Base-by-base conservation (phyloP, 257 asterid genomes). In the Solanum sitiens region DNA sequence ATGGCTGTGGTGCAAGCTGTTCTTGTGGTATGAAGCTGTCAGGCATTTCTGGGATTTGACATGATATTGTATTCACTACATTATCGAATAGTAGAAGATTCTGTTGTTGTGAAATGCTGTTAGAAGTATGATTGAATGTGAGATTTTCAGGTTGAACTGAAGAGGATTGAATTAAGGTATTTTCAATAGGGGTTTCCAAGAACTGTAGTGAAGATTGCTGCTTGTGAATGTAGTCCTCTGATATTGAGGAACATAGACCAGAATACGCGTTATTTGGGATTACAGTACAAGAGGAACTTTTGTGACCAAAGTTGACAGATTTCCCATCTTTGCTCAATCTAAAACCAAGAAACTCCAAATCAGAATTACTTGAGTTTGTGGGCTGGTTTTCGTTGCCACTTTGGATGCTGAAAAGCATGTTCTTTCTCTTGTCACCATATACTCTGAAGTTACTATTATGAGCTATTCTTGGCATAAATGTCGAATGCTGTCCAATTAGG, bases 261-360 rank as follows among this genome's bases (percentile, higher is more conserved):
- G 86, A 82, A 32, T 82, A 82, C 30, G 32, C 20, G 8, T 50
- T 82, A 50, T 50, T 82, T 20, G 86, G 25, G 32, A 47, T 82
- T 10, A 82, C 30, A 82, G 71, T 37, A 82, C 70, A 82, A 30
- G 86, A 82, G 15, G 71, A 82, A 88, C 88, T 87, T 1, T 37
- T n/a, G 23, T 86, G 87, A 11, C 95, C 94, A 85, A 87, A 91
- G 45, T 87, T 87, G 9, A 95, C 87, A 2, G 91, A 89, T 83
- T 87, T 94, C 37, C 95, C 94, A 86, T 91, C 92, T 39, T 86
- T 88, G 25, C 93, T 74, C 42, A 94, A 65, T 86, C 94, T 92
- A 65, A 91, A 91, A 18, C 98, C 98, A 12, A 93, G 89, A 59
- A 92, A 95, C 16, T 67, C 90, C 37, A 88, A 33, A 39, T 72